Evolutionary conservation across 1,284 basidiomycete genomes (phyloP).

Genomic region (Cutaneotrichosporon curvatum): DNA sequence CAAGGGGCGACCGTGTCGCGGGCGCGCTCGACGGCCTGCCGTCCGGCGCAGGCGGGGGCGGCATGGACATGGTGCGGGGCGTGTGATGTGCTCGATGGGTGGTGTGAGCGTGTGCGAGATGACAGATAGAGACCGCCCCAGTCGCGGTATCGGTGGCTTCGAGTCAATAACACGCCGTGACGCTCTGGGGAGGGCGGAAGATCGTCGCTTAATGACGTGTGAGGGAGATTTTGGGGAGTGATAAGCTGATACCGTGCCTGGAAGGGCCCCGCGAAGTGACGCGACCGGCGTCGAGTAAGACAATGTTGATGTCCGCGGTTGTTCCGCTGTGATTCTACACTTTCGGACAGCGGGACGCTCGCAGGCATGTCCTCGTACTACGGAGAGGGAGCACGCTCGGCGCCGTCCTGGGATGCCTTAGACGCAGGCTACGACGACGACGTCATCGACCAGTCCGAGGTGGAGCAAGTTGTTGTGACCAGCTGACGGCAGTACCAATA

Average conservation of each 20-base stretch:
- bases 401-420: conserved; percentile 38
- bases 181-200: too few relatives aligned
- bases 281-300: not conserved
- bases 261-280: not conserved
- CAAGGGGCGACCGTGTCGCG: not conserved
- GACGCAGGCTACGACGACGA: conserved; percentile 35
- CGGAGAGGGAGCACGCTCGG: conserved; percentile 22
- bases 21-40: not conserved
- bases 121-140: not conserved
- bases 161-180: not conserved
- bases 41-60: conserved; percentile 15
- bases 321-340: too few relatives aligned
- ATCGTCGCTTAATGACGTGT: not conserved
- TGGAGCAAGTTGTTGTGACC: conserved; percentile 8
- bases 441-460: conserved; percentile 35
- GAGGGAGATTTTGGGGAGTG: not conserved
- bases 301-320: too few relatives aligned
- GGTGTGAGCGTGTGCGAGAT: not conserved
- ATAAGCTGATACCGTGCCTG: not conserved
- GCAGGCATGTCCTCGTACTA: conserved; percentile 38
- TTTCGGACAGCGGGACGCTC: too few relatives aligned
- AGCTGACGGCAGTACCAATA: conserved; percentile 55
- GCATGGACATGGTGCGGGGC: conserved; percentile 31
- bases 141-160: not conserved
- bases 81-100: too few relatives aligned